Evolutionary conservation across 768 basidiomycete genomes (phyloP).

Genomic region (Galerina marginata): DNA sequence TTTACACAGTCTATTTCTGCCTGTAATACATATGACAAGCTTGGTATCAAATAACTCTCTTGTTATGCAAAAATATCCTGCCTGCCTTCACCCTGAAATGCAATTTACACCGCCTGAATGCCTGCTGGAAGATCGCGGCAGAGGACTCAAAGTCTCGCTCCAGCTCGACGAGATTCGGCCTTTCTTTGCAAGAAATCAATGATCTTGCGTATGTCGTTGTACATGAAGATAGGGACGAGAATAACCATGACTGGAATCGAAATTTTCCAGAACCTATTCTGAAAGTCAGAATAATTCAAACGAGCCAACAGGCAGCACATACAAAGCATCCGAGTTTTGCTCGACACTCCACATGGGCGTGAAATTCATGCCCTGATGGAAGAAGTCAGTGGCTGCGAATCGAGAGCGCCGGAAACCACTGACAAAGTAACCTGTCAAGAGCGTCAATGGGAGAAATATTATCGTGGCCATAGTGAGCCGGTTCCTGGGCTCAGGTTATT

Average conservation of each 20-base stretch:
- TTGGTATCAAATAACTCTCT: too few relatives aligned
- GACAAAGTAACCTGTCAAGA: slow-evolving; percentile 78
- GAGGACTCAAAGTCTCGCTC: not conserved
- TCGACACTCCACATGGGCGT: slow-evolving; percentile 53
- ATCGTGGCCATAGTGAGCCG: slow-evolving; percentile 71
- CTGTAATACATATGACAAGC: too few relatives aligned
- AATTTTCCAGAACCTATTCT: slow-evolving; percentile 69
- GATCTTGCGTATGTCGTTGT: slow-evolving; percentile 53
- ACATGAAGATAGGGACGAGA: slow-evolving; percentile 61
- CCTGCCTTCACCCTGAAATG: too few relatives aligned
- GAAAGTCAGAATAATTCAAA: not conserved
- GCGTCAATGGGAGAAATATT: slow-evolving; percentile 71
- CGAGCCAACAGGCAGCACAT: slow-evolving; percentile 42
- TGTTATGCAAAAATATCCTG: too few relatives aligned
- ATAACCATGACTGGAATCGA: slow-evolving; percentile 65
- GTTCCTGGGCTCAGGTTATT: slow-evolving; percentile 44
- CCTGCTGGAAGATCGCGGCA: not conserved
- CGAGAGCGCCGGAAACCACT: slow-evolving; percentile 30
- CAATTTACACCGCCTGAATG: too few relatives aligned
- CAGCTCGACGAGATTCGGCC: slow-evolving; percentile 5
- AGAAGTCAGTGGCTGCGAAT: not conserved
- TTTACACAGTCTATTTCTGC: too few relatives aligned
- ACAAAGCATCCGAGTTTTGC: slow-evolving; percentile 38
- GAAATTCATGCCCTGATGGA: slow-evolving; percentile 75
- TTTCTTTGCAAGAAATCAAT: slow-evolving; percentile 54